Percentiles rank a stretch among this genome's conserved stretches.
Evolutionary conservation across 2,329 filamentous ascomycete genomes (phyloP).

Genomic region (Aspergillus flavus): DNA sequence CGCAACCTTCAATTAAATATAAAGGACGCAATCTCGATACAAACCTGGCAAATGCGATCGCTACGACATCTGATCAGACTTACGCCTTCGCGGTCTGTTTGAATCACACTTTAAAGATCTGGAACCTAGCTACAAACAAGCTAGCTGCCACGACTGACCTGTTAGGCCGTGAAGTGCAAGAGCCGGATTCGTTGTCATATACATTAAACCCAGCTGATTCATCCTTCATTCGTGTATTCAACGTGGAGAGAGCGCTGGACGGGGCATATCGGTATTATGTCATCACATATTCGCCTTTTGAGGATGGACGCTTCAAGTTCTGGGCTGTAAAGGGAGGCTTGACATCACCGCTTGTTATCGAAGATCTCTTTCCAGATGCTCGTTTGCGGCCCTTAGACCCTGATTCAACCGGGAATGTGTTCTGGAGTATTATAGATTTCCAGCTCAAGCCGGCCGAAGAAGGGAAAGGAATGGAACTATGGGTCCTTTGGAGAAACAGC

Average conservation of each 20-base stretch:
- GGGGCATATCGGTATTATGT: conserved; percentile 60
- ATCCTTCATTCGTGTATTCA: conserved; percentile 74
- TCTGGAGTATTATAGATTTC: conserved; percentile 82
- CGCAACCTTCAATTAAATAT: conserved; percentile 46
- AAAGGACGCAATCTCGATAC: conserved; percentile 45
- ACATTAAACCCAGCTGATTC: conserved; percentile 77
- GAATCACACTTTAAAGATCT: conserved; percentile 85
- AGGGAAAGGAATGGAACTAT: conserved; percentile 63
- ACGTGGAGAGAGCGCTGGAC: conserved; percentile 53
- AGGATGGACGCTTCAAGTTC: conserved; percentile 90
- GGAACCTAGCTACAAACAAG: conserved; percentile 82
- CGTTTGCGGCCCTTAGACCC: conserved; percentile 67
- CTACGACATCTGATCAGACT: conserved; percentile 48
- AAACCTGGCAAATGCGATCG: conserved; percentile 48
- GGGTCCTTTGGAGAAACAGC: conserved; percentile 85
- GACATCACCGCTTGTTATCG: conserved; percentile 62
- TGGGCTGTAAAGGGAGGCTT: conserved; percentile 73
- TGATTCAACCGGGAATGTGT: conserved; percentile 66
- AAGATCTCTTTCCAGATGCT: conserved; percentile 69
- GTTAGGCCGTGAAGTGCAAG: conserved; percentile 65
- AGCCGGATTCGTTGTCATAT: conserved; percentile 72
- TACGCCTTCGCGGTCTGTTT: conserved; percentile 78
- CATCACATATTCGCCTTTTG: conserved; percentile 84
- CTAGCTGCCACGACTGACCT: conserved; percentile 78
- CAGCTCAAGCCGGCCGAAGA: conserved; percentile 58